Percentiles rank a stretch among this genome's conserved stretches.
Evolutionary conservation across 192 early-diverging fungal species (phyloP).

Genomic region (Podila minutissima): DNA sequence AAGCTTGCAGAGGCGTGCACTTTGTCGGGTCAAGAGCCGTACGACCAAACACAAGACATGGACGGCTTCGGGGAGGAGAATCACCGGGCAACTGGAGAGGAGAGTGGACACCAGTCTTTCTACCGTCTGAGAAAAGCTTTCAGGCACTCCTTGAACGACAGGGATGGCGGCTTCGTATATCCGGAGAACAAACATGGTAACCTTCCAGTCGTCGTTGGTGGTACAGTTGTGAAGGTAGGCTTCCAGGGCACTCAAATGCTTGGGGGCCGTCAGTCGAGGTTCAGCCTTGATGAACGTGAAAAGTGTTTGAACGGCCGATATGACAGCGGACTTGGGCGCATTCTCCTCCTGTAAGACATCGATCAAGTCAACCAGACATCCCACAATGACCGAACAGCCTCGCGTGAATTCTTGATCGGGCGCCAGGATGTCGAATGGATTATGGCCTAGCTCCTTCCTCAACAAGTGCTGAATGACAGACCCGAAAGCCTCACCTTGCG

Average conservation of each 20-base stretch:
- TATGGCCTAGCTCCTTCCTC: conserved; percentile 13
- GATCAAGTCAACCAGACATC: conserved; percentile 33
- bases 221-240: conserved; percentile 35
- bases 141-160: conserved; percentile 11
- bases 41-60: conserved; percentile 81
- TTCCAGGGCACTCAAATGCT: conserved; percentile 20
- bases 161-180: conserved; percentile 28
- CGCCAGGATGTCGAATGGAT: not conserved
- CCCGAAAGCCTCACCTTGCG: conserved; percentile 22
- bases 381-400: conserved; percentile 23
- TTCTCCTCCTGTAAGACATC: conserved; percentile 43
- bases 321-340: conserved; percentile 21
- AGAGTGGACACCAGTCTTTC: conserved; percentile 23
- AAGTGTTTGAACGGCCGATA: conserved; percentile 27
- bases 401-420: conserved; percentile 17
- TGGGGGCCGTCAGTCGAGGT: conserved; percentile 18
- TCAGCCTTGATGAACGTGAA: conserved; percentile 24
- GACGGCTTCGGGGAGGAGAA: conserved; percentile 34
- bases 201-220: conserved; percentile 32
- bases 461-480: conserved; percentile 19
- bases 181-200: conserved; percentile 46
- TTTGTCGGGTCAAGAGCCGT: conserved; percentile 72
- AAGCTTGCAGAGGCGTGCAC: conserved; percentile 28
- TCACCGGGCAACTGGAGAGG: conserved; percentile 32
- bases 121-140: conserved; percentile 1